phyloP scores from a whole-genome alignment of 164 flowering plant genomes.

The Stephania yunnanensis region DNA sequence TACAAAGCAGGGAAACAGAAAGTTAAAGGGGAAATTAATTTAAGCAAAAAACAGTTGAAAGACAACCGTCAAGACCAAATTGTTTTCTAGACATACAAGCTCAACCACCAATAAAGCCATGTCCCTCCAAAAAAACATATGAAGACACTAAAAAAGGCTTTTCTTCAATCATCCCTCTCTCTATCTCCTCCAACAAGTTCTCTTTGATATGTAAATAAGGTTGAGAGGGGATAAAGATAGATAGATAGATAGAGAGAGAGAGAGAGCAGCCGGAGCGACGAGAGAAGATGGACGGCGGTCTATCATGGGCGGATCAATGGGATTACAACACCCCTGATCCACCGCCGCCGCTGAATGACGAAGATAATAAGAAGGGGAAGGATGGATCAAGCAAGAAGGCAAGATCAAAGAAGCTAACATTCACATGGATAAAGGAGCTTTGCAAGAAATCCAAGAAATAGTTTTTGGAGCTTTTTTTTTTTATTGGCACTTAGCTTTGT shows the following conservation, averaged over 20 bases:
- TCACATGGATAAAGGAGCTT: constrained; percentile 44
- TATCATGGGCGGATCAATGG: constrained; percentile 82
- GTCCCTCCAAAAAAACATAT: neutral
- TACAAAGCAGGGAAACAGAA: neutral
- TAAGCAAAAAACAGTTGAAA: constrained; percentile 12
- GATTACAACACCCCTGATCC: constrained; percentile 39
- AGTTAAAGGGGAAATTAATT: neutral
- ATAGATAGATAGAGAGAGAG: constrained; percentile 6
- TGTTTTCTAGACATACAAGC: constrained; percentile 5
- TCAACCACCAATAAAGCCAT: neutral
- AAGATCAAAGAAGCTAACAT: constrained; percentile 30
- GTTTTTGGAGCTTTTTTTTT: neutral
- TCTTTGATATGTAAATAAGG: neutral
- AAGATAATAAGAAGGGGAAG: constrained; percentile 34
- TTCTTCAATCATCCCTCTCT: neutral
- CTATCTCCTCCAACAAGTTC: neutral
- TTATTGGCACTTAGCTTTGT: neutral
- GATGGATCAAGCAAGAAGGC: constrained; percentile 18
- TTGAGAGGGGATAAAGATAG: neutral
- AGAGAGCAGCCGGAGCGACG: neutral
- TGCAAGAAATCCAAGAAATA: constrained; percentile 40
- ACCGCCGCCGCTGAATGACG: constrained; percentile 17
- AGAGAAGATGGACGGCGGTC: constrained; percentile 39
- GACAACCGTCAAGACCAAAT: constrained; percentile 6
- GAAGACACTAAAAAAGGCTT: neutral